These are phyloP conservation scores for Cutaneotrichosporon sp. DNA, from an alignment of 1,284 basidiomycete species.

Conservation along the genomic window DNA sequence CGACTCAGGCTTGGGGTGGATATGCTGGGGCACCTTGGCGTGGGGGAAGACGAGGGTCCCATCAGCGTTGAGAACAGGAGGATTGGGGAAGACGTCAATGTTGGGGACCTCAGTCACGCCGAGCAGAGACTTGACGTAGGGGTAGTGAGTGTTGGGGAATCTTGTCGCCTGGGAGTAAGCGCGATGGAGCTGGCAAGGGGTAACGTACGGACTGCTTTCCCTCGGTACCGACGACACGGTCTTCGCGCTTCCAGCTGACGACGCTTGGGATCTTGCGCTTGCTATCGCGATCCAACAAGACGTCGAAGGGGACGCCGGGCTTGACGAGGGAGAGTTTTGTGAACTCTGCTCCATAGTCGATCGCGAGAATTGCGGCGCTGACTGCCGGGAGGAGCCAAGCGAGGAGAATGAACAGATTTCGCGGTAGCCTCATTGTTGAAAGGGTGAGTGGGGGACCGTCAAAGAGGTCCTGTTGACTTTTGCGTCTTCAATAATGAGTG, in stretches of 20 bases:
- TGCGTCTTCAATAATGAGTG: no score
- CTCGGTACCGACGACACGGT: constrained; percentile 82
- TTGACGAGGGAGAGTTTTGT: constrained; percentile 96
- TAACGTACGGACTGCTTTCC: constrained; percentile 73
- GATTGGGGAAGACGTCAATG: constrained; percentile 54
- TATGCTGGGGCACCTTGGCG: constrained; percentile 61
- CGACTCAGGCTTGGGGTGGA: constrained; percentile 57
- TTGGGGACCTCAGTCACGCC: constrained; percentile 48
- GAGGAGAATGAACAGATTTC: constrained; percentile 25
- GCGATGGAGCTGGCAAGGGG: background rate
- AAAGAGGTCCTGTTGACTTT: background rate
- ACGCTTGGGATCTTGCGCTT: constrained; percentile 90
- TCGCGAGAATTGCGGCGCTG: constrained; percentile 63
- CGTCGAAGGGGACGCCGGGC: constrained; percentile 92
- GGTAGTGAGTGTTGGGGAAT: constrained; percentile 83
- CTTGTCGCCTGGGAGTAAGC: constrained; percentile 64
- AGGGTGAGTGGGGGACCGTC: background rate
- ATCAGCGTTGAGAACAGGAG: constrained; percentile 42
- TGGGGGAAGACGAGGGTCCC: constrained; percentile 62
- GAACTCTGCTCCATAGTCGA: constrained; percentile 94
- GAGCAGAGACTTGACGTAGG: constrained; percentile 77
- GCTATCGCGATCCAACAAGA: constrained; percentile 91
- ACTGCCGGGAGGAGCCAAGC: constrained; percentile 38
- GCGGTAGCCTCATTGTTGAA: constrained; percentile 21
- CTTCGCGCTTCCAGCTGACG: constrained; percentile 80